Evolutionary conservation across 495 filamentous ascomycete genomes (phyloP).

Genomic region (Pyronema domesticum): DNA sequence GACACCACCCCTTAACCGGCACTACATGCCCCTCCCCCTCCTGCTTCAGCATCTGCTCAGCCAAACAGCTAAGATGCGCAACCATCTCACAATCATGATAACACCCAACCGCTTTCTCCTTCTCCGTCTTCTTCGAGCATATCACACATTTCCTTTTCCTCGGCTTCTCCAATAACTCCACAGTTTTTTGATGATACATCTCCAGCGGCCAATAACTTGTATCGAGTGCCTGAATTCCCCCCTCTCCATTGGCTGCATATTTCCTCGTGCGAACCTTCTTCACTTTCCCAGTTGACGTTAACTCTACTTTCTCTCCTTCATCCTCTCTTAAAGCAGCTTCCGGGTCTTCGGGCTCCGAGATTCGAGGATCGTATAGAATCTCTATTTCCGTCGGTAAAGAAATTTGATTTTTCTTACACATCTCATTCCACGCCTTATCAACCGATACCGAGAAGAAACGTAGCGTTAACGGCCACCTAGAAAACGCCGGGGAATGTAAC

Average conservation of each 20-base stretch:
- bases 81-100: slow-evolving; percentile 42
- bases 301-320: neutral
- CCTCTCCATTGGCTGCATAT: slow-evolving; percentile 6
- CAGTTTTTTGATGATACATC: slow-evolving; percentile 52
- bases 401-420: slow-evolving; percentile 34
- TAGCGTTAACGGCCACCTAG: slow-evolving; percentile 60
- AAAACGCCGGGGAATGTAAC: slow-evolving; percentile 58
- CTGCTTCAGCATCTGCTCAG: slow-evolving; percentile 39
- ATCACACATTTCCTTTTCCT: slow-evolving; percentile 38
- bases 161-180: slow-evolving; percentile 32
- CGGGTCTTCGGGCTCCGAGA: neutral
- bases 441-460: slow-evolving; percentile 64
- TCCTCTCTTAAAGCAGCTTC: neutral
- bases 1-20: slow-evolving; percentile 55
- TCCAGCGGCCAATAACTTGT: slow-evolving; percentile 49
- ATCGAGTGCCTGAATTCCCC: slow-evolving; percentile 41
- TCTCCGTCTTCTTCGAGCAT: slow-evolving; percentile 35
- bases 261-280: slow-evolving; percentile 6
- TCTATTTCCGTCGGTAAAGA: slow-evolving; percentile 33
- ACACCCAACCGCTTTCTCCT: slow-evolving; percentile 46
- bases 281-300: slow-evolving; percentile 13
- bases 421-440: slow-evolving; percentile 45
- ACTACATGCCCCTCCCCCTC: slow-evolving; percentile 29
- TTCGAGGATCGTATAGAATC: slow-evolving; percentile 35
- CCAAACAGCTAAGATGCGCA: slow-evolving; percentile 64